These are phyloP conservation scores for Trametes cubensis DNA, from an alignment of 768 basidiomycete genomes.

Conservation along the genomic window DNA sequence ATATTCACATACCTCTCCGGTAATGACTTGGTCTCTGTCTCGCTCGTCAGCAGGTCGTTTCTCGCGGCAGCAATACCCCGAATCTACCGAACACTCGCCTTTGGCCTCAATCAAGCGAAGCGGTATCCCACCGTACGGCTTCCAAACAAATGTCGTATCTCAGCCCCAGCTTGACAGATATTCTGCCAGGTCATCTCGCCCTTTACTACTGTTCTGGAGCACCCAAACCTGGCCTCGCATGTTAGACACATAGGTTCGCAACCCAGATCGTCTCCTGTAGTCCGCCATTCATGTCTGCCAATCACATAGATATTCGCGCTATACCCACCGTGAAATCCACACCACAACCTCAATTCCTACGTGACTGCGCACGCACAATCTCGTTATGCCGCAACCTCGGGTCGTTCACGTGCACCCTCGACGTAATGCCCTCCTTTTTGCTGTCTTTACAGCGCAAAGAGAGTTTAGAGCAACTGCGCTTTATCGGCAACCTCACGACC, in stretches of 20 bases:
- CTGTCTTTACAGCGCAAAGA: conserved; percentile 46
- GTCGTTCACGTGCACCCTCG: conserved; percentile 57
- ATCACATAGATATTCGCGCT: conserved; percentile 49
- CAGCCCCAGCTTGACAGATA: neutral
- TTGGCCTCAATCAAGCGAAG: conserved; percentile 58
- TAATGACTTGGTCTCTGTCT: conserved; percentile 58
- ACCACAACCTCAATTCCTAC: conserved; percentile 45
- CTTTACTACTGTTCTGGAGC: conserved; percentile 58
- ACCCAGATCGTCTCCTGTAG: neutral
- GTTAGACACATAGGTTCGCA: conserved; percentile 60
- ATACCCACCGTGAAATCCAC: conserved; percentile 46
- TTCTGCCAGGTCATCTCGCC: conserved; percentile 52
- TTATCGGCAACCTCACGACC: conserved; percentile 55
- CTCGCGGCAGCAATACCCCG: conserved; percentile 63
- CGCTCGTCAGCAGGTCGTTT: conserved; percentile 69
- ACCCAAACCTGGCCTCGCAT: conserved; percentile 56
- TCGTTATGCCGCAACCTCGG: conserved; percentile 52
- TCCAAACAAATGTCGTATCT: no score
- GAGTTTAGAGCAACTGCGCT: conserved; percentile 49
- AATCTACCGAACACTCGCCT: conserved; percentile 61
- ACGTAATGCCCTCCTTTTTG: conserved; percentile 54
- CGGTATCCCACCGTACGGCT: conserved; percentile 51
- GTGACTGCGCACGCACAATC: conserved; percentile 54
- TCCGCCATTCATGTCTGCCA: conserved; percentile 3
- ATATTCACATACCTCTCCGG: conserved; percentile 58